These are phyloP conservation scores for Alternaria solani DNA, from an alignment of 2,329 filamentous ascomycete species.

Conservation along the genomic window DNA sequence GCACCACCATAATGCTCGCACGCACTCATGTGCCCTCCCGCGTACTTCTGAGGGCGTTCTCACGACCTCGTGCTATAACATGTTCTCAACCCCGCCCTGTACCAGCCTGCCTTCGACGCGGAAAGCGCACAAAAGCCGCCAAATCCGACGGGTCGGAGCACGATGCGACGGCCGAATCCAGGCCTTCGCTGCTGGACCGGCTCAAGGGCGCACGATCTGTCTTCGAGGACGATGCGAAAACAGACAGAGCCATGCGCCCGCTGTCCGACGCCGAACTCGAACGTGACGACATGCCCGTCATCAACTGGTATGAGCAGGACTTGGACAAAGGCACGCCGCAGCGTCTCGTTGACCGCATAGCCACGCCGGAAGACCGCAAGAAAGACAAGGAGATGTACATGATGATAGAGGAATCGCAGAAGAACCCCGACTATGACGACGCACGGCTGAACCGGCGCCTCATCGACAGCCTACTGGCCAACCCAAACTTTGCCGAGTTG, in stretches of 20 bases:
- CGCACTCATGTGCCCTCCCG: slow-evolving; percentile 38
- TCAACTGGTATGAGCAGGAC: slow-evolving; percentile 45
- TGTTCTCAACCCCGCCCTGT: slow-evolving; percentile 30
- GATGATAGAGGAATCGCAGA: slow-evolving; percentile 36
- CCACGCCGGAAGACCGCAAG: slow-evolving; percentile 35
- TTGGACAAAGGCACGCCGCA: slow-evolving; percentile 31
- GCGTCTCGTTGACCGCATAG: slow-evolving; percentile 34
- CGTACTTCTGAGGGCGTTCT: slow-evolving; percentile 36
- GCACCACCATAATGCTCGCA: slow-evolving; percentile 24
- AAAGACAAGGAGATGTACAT: slow-evolving; percentile 30
- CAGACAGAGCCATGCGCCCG: slow-evolving; percentile 20
- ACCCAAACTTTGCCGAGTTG: slow-evolving; percentile 43
- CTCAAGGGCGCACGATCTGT: slow-evolving; percentile 10
- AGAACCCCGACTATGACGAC: slow-evolving; percentile 42
- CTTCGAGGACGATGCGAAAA: slow-evolving; percentile 13
- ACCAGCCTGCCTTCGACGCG: slow-evolving; percentile 27
- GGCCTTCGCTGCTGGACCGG: slow-evolving; percentile 2
- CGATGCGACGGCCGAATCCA: slow-evolving; percentile 7
- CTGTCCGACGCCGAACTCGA: slow-evolving; percentile 32
- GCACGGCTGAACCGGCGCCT: slow-evolving; percentile 34
- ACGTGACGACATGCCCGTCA: slow-evolving; percentile 28
- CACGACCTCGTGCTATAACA: slow-evolving; percentile 27
- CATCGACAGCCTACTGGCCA: slow-evolving; percentile 38
- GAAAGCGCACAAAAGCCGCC: slow-evolving; percentile 31
- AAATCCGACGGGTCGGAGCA: slow-evolving; percentile 9